Evolutionary conservation across 495 filamentous ascomycete species (phyloP), one percentile per base, ranked within the genome.

Genomic region (Talaromyces ruber): DNA sequence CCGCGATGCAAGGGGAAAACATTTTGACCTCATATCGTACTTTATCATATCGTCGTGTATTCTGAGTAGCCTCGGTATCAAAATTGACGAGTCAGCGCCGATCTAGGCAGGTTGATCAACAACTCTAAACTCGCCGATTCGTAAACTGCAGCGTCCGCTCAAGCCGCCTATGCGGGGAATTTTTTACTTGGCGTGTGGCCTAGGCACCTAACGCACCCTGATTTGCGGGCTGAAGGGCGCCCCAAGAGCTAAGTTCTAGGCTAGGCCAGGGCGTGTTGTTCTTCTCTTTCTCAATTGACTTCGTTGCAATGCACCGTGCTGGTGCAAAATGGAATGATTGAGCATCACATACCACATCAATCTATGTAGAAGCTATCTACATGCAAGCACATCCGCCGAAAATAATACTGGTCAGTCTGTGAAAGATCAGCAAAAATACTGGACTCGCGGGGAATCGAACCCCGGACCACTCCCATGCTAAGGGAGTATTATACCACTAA

Each of bases 391-490:
- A n/a, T n/a, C n/a, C n/a, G n/a, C n/a, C n/a, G n/a, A n/a, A n/a
- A n/a, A n/a, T n/a, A n/a, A n/a, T n/a, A n/a, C 32, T 12, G 2
- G 16, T 39, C 16, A 5, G 34, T 14, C 34, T 39, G 14, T 11
- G 34, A n/a, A 11, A 5, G 3, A 39, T 16, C 34, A 14, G 51
- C 51, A 58, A 64, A 62, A 32, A 56, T 21, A 54, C 43, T 72
- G 70, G 70, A 72, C 68, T 71, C 61, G 66, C 68, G 70, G 68
- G 65, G 70, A 70, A 72, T 72, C 70, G 70, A 72, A 72, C 70
- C 70, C 70, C 70, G 66, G 70, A 72, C 70, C 70, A 62, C 70
- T 68, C 70, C 70, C 72, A 72, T 72, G 69, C 70, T 72, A 72
- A 72, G 71, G 67, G 71, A 67, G 69, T 67, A 67, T 72, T 71